phyloP scores from a whole-genome alignment of 2,329 filamentous ascomycete genomes.

The Ploettnerulaceae sp. region DNA sequence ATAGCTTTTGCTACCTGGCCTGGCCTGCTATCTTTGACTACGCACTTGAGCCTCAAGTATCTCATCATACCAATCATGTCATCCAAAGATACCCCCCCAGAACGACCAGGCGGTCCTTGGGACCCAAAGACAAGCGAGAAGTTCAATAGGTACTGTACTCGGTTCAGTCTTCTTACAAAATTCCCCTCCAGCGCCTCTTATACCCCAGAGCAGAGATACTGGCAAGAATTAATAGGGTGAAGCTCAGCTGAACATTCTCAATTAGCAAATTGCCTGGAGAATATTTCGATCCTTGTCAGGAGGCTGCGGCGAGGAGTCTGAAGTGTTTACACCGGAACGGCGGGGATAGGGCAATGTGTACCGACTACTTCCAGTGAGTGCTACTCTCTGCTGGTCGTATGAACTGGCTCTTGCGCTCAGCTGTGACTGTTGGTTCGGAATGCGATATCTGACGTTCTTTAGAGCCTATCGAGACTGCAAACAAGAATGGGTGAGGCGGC shows the following conservation, averaged over 20 bases:
- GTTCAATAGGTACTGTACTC: conserved; percentile 60
- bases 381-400: conserved; percentile 6
- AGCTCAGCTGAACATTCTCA: conserved; percentile 17
- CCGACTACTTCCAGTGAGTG: conserved; percentile 88
- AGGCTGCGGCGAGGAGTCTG: conserved; percentile 79
- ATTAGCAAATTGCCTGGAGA: conserved; percentile 80
- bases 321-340: conserved; percentile 84
- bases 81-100: conserved; percentile 32
- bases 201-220: no score
- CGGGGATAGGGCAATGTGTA: conserved; percentile 83
- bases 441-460: conserved; percentile 2
- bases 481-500: conserved; percentile 75
- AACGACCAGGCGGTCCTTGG: conserved; percentile 50
- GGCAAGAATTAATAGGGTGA: neutral
- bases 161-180: no score
- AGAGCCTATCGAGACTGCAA: conserved; percentile 95
- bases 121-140: conserved; percentile 55
- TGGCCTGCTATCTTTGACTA: neutral
- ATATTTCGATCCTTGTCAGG: conserved; percentile 93
- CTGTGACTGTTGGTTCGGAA: neutral
- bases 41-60: no score
- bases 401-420: neutral
- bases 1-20: neutral
- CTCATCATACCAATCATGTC: conserved; percentile 25
- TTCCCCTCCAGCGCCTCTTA: no score